phyloP scores from a whole-genome alignment of 1,139 yeast genomes.

The Debaryomycetaceae sp. region DNA sequence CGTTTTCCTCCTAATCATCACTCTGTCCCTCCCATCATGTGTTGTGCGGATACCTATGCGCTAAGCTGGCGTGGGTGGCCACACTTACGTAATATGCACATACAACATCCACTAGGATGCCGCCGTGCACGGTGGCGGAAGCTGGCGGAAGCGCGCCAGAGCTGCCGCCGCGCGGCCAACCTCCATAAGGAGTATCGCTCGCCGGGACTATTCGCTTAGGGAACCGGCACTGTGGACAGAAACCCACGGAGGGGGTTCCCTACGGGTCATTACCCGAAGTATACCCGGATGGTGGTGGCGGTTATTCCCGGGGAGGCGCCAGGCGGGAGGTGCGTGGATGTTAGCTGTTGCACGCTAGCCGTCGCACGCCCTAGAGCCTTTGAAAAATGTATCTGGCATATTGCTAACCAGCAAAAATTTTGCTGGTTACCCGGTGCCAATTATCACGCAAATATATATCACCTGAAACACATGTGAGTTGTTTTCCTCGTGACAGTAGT shows the following conservation, averaged over 20 bases:
- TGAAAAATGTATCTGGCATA: not conserved
- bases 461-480: slow-evolving; percentile 31
- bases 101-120: not conserved
- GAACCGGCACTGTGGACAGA: too few species aligned
- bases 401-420: not conserved
- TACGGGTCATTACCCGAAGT: too few species aligned
- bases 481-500: slow-evolving; percentile 22
- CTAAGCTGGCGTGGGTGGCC: not conserved
- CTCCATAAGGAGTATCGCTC: too few species aligned
- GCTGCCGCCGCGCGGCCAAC: too few species aligned
- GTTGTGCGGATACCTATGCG: not conserved
- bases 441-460: slow-evolving; percentile 11
- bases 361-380: too few species aligned
- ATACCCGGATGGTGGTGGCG: too few species aligned
- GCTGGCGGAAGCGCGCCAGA: not conserved
- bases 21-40: too few species aligned
- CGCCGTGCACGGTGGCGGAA: not conserved
- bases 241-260: too few species aligned
- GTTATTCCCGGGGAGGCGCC: too few species aligned
- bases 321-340: too few species aligned
- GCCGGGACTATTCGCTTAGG: too few species aligned
- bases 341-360: too few species aligned
- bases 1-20: not conserved
- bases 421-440: slow-evolving; percentile 10
- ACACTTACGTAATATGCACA: not conserved